Percentiles rank a stretch among this genome's conserved stretches.
Evolutionary conservation across 495 filamentous ascomycete genomes (phyloP).

Genomic region (Neurospora sp.): DNA sequence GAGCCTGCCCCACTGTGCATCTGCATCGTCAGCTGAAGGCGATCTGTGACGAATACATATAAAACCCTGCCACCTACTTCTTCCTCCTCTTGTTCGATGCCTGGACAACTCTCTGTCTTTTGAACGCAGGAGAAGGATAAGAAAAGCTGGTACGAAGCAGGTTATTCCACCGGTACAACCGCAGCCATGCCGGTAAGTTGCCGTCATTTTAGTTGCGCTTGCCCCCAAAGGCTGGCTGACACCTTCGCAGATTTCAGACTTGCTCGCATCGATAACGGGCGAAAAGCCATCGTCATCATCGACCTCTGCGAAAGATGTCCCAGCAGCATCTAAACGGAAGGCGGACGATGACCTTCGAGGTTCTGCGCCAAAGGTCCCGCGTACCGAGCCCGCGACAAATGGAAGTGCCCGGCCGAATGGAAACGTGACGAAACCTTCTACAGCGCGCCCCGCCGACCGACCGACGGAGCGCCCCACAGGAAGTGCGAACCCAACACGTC

Average conservation of each 20-base stretch:
- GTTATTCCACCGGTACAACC: neutral
- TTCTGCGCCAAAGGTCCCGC: slow-evolving; percentile 20
- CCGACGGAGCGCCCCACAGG: neutral
- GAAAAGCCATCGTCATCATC: slow-evolving; percentile 29
- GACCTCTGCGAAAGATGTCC: slow-evolving; percentile 15
- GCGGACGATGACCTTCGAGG: slow-evolving; percentile 35
- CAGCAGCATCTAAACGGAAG: slow-evolving; percentile 36
- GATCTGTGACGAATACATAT: neutral
- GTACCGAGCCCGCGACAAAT: slow-evolving; percentile 11
- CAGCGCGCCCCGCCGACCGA: neutral
- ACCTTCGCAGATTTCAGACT: slow-evolving; percentile 36
- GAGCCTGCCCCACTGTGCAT: neutral
- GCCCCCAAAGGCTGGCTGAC: slow-evolving; percentile 5
- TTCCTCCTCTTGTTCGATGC: slow-evolving; percentile 14
- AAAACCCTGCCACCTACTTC: neutral
- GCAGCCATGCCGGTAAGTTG: slow-evolving; percentile 21
- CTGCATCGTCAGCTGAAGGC: neutral
- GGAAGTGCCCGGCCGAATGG: slow-evolving; percentile 9
- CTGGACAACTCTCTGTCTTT: slow-evolving; percentile 15
- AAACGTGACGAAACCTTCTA: slow-evolving; percentile 7
- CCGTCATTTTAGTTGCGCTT: neutral
- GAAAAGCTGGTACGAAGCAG: neutral
- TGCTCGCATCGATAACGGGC: slow-evolving; percentile 46
- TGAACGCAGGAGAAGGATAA: slow-evolving; percentile 22
- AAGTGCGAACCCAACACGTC: slow-evolving; percentile 5